A percentile compares a stretch with the other conserved stretches of the same genome.
Conservation (phyloP, 257 asterid genomes). For the Jacaranda copaia region DNA sequence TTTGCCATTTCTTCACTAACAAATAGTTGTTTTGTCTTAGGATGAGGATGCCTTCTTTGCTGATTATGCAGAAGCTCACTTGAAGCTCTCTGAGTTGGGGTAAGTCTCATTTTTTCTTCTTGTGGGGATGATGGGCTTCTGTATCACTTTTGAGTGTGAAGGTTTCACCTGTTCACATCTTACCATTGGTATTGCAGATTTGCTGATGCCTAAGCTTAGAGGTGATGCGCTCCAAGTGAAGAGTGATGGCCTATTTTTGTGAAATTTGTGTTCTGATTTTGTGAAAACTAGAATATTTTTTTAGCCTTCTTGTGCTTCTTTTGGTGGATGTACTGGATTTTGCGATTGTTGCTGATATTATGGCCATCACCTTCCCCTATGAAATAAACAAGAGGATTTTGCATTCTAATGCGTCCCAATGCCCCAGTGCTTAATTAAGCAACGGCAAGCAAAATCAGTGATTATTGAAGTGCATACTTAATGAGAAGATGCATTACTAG, state of each 20-base stretch:
- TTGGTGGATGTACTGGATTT: constrained; percentile 31
- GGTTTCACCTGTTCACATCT: not conserved
- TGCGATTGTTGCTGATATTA: constrained; percentile 29
- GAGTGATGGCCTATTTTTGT: constrained; percentile 34
- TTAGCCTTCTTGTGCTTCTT: constrained; percentile 35
- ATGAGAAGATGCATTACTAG: too few relatives aligned
- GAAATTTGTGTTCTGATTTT: constrained; percentile 29
- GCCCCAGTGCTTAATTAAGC: too few relatives aligned
- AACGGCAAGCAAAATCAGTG: too few relatives aligned
- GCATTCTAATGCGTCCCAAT: not conserved
- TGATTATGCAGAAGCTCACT: constrained; percentile 77
- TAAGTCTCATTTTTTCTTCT: constrained; percentile 32
- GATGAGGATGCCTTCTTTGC: constrained; percentile 93
- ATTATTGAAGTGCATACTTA: too few relatives aligned
- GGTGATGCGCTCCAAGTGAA: not conserved
- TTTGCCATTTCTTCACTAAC: not conserved
- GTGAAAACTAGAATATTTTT: constrained; percentile 28
- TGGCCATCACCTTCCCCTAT: constrained; percentile 32
- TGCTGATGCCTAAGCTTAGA: constrained; percentile 57
- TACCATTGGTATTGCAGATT: constrained; percentile 51
- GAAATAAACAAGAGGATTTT: constrained; percentile 7
- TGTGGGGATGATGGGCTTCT: not conserved
- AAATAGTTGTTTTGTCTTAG: constrained; percentile 38
- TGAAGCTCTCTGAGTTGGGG: constrained; percentile 93
- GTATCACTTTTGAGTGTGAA: not conserved